Percentiles rank a stretch among this genome's conserved stretches.
These are phyloP conservation scores for Phlegmacium glaucopus DNA, from an alignment of 768 basidiomycete species.

Conservation along the genomic window DNA sequence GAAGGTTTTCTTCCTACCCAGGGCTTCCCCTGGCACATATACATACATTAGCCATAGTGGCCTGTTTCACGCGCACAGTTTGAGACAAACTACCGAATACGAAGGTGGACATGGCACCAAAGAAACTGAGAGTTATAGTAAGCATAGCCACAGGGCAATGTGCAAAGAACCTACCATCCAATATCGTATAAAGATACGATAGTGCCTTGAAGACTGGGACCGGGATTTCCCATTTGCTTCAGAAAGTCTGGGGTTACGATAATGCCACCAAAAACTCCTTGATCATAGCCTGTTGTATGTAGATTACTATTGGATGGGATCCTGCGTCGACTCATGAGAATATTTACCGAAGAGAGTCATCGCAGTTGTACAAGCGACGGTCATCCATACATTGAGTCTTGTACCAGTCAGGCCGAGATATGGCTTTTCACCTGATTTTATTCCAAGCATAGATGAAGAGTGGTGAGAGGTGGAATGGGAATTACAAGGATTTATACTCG, in stretches of 20 bases:
- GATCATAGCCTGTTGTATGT: conserved; percentile 40
- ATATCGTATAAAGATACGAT: conserved; percentile 52
- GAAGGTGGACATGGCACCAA: conserved; percentile 44
- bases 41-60: background rate
- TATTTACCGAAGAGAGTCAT: conserved; percentile 47
- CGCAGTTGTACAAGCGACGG: conserved; percentile 47
- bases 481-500: background rate
- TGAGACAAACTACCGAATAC: conserved; percentile 21
- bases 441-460: background rate
- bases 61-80: too few species aligned
- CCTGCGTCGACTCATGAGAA: background rate
- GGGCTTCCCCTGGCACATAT: conserved; percentile 24
- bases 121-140: conserved; percentile 28
- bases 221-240: conserved; percentile 44
- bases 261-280: conserved; percentile 51
- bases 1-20: conserved; percentile 47
- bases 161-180: conserved; percentile 33
- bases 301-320: background rate
- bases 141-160: background rate
- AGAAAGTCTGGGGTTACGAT: conserved; percentile 46
- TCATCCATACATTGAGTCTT: conserved; percentile 43
- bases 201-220: conserved; percentile 41
- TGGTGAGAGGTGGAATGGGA: background rate
- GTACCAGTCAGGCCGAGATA: conserved; percentile 44
- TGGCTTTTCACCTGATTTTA: conserved; percentile 14